Percentiles rank a stretch among this genome's conserved stretches.
phyloP scores from a whole-genome alignment of 495 filamentous ascomycete genomes.

The Penicillium waksmanii region DNA sequence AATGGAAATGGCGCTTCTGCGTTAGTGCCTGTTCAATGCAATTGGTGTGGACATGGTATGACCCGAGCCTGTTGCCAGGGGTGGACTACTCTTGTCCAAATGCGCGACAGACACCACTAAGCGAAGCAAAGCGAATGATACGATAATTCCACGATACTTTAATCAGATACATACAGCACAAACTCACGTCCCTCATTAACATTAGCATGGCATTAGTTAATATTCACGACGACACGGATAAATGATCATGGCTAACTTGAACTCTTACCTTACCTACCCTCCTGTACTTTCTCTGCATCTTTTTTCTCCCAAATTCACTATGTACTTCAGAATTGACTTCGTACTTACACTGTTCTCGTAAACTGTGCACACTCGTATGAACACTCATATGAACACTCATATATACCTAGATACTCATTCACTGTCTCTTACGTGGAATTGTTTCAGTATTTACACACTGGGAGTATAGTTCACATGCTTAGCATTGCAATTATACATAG shows the following conservation, averaged over 20 bases:
- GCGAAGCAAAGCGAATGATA: neutral
- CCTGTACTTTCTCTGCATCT: neutral
- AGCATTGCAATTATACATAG: no score
- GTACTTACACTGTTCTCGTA: no score
- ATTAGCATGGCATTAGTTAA: neutral
- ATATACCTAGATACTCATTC: no score
- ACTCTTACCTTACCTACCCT: no score
- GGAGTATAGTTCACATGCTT: no score
- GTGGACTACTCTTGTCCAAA: conserved; percentile 70
- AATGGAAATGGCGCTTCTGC: neutral
- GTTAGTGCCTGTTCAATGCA: conserved; percentile 60
- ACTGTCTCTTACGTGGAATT: no score
- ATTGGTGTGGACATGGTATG: conserved; percentile 81
- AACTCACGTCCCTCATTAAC: neutral
- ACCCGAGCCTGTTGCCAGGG: conserved; percentile 71
- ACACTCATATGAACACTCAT: no score
- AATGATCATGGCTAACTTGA: neutral
- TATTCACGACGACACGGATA: neutral
- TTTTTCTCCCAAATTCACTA: neutral
- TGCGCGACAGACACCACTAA: conserved; percentile 68
- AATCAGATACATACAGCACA: neutral
- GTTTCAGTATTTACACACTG: no score
- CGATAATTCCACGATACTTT: neutral
- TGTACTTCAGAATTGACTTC: no score
- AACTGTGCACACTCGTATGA: no score